Conservation (phyloP, 2,329 filamentous ascomycete genomes). For the Plenodomus biglobosus region DNA sequence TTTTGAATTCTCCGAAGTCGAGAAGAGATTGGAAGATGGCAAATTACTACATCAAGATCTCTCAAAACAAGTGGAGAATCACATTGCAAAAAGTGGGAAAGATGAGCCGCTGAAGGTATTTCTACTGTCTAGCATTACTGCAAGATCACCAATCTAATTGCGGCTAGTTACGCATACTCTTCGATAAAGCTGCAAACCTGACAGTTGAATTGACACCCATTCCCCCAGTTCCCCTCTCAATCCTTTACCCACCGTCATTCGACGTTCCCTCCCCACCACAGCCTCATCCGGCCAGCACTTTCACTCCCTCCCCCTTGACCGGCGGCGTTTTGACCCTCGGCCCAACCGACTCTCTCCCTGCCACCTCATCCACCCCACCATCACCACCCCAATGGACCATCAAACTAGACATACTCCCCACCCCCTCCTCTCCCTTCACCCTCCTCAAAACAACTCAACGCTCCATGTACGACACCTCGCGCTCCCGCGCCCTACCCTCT, state of each 20-base stretch:
- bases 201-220: constrained; percentile 44
- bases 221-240: constrained; percentile 50
- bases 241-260: constrained; percentile 61
- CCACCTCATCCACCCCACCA: constrained; percentile 17
- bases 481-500: constrained; percentile 60
- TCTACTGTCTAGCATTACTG: not conserved
- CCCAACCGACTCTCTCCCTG: constrained; percentile 29
- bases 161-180: constrained; percentile 56
- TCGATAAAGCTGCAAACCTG: constrained; percentile 46
- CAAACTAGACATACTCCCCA: constrained; percentile 56
- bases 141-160: not conserved
- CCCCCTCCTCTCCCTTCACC: constrained; percentile 65
- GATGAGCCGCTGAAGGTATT: constrained; percentile 34
- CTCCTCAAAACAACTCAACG: constrained; percentile 83
- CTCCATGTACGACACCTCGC: constrained; percentile 69
- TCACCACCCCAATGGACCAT: constrained; percentile 50
- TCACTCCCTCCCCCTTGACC: constrained; percentile 39
- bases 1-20: constrained; percentile 50
- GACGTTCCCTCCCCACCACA: constrained; percentile 47
- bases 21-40: constrained; percentile 38
- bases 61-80: constrained; percentile 35
- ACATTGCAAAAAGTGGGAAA: constrained; percentile 20
- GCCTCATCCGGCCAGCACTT: constrained; percentile 22
- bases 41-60: constrained; percentile 36
- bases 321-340: constrained; percentile 41